Evolutionary conservation across 345 rosid species (phyloP), one percentile per base, ranked within the genome.

Genomic region (Arabidopsis arenosa): DNA sequence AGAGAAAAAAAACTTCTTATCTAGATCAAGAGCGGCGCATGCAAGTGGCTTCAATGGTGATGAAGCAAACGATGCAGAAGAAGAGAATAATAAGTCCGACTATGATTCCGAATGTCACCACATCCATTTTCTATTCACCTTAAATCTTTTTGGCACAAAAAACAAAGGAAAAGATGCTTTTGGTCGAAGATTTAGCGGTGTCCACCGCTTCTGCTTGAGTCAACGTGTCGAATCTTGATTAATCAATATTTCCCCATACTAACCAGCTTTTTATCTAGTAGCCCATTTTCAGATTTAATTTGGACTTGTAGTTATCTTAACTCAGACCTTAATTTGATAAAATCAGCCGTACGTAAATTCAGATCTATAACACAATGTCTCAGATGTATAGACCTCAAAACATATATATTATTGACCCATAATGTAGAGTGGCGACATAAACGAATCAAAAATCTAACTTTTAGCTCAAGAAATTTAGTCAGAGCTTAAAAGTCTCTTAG

Each of bases 21-120:
- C 26, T 9, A 63, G 68, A 44, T 9, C 54, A 44, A 44, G 68
- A 63, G 14, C 54, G 26, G 14, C 23, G 53, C 39, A 26, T 28
- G 53, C 68, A 63, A 28, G 68, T 44, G 68, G 68, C 68, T 28
- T 44, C 68, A 30, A 63, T 44, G 8, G 54, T 63, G 21, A 43
- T 43, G 30, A 26, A 63, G 14, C 52, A 63, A 35, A 63, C 53
- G 23, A 63, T 44, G 39, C 39, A 44, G 39, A 44, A 28, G 68
- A 44, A 14, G 14, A 44, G 37, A 28, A 63, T 28, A 13, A 44
- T 63, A 30, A 44, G 39, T 44, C 68, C 68, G 53, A 63, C 52
- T 14, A 63, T 63, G 39, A 44, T 30, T 63, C 53, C 68, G 26
- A 63, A 63, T 4, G 68, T 63, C 23, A 63, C 54, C 5, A 32